phyloP scores from a whole-genome alignment of 257 asterid genomes.

The Verbena officinalis region DNA sequence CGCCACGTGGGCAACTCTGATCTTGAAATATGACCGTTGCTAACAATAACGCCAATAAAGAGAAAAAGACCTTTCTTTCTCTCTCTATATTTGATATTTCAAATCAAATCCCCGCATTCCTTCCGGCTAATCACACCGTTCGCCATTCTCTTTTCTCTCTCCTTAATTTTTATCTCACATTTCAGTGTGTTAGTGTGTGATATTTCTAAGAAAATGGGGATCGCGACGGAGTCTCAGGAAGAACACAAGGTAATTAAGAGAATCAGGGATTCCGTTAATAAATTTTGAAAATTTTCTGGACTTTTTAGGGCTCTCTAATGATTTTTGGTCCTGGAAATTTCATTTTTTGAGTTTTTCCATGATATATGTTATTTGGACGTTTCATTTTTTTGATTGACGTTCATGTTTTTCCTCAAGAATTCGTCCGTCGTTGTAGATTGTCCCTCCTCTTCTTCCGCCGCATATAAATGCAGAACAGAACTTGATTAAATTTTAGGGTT shows the following conservation, averaged over 20 bases:
- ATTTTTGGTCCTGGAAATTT: slow-evolving; percentile 13
- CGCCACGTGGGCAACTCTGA: slow-evolving; percentile 30
- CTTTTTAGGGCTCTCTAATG: slow-evolving; percentile 1
- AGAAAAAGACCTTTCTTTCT: not conserved
- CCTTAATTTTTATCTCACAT: slow-evolving; percentile 22
- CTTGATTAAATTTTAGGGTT: not conserved
- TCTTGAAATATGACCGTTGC: slow-evolving; percentile 53
- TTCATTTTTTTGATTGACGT: not conserved
- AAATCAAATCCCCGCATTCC: slow-evolving; percentile 28
- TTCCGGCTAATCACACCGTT: slow-evolving; percentile 4
- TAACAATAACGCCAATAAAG: slow-evolving; percentile 31
- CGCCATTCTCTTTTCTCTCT: slow-evolving; percentile 4
- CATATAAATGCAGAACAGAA: not conserved
- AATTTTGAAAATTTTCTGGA: not conserved
- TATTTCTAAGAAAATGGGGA: slow-evolving; percentile 49
- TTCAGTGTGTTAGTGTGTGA: slow-evolving; percentile 26
- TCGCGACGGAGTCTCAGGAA: slow-evolving; percentile 57
- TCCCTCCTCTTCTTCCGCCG: not conserved
- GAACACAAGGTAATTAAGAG: slow-evolving; percentile 54
- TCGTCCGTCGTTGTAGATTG: not conserved
- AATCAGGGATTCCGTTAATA: slow-evolving; percentile 1
- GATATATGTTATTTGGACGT: not conserved
- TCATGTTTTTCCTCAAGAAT: not conserved
- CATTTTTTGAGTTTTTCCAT: not conserved
- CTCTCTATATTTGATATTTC: slow-evolving; percentile 18